Conservation (phyloP, 2,329 filamentous ascomycete species). For the Colletotrichum lindemuthianum region DNA sequence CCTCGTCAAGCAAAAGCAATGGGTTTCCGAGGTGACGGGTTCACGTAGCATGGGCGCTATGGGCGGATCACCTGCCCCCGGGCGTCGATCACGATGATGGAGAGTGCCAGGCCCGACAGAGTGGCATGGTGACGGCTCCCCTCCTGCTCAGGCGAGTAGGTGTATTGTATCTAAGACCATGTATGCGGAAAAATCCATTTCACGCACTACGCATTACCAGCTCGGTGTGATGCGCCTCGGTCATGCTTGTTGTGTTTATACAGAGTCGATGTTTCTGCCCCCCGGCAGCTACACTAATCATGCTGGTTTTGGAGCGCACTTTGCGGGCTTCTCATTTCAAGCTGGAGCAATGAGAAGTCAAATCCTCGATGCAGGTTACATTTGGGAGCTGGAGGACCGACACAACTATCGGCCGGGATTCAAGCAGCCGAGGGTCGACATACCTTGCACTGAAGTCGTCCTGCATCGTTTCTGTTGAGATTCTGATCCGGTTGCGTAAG, state of each 20-base stretch:
- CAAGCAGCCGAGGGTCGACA: too few species aligned
- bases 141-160: not conserved
- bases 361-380: too few species aligned
- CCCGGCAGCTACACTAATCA: too few species aligned
- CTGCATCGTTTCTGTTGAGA: too few species aligned
- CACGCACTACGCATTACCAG: not conserved
- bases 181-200: constrained; percentile 34
- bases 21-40: constrained; percentile 25
- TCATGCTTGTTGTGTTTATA: not conserved
- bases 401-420: too few species aligned
- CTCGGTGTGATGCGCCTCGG: not conserved
- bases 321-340: too few species aligned
- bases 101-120: not conserved
- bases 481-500: too few species aligned
- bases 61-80: not conserved
- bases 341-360: too few species aligned
- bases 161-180: constrained; percentile 33
- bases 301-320: too few species aligned
- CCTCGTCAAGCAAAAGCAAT: constrained; percentile 32
- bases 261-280: not conserved
- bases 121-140: not conserved
- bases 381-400: too few species aligned
- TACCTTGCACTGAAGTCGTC: too few species aligned
- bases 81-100: not conserved
- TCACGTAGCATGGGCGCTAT: constrained; percentile 17